These are phyloP conservation scores for Colletotrichum coccodes DNA, from an alignment of 2,329 filamentous ascomycete genomes.

Conservation along the genomic window DNA sequence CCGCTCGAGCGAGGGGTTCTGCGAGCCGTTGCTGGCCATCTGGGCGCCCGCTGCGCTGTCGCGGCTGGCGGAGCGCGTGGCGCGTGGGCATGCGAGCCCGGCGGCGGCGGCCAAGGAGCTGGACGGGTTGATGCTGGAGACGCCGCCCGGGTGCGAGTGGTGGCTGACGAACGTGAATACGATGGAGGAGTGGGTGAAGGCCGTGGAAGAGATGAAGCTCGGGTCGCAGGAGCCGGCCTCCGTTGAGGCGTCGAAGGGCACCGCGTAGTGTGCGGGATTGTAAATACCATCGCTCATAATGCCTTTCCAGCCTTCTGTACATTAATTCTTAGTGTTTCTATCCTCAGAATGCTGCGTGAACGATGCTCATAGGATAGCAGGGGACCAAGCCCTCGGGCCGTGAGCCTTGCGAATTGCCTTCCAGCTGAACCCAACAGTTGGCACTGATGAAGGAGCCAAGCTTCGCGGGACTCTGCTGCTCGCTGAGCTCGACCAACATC, in stretches of 20 bases:
- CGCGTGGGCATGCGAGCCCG: slow-evolving; percentile 28
- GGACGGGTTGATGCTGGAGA: slow-evolving; percentile 5
- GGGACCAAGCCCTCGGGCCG: neutral
- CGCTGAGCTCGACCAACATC: neutral
- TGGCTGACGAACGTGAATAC: slow-evolving; percentile 28
- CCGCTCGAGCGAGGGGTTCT: slow-evolving; percentile 39
- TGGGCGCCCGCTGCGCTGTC: slow-evolving; percentile 45
- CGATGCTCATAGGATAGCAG: neutral
- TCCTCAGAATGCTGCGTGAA: neutral
- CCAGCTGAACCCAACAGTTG: slow-evolving; percentile 3
- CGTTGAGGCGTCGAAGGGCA: neutral
- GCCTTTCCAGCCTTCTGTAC: neutral
- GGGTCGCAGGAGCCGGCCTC: neutral
- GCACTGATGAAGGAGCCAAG: neutral
- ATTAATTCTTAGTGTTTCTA: neutral
- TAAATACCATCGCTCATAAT: neutral
- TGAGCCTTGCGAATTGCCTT: neutral
- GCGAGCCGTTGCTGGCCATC: slow-evolving; percentile 47
- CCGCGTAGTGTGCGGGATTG: neutral
- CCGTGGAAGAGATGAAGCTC: slow-evolving; percentile 20
- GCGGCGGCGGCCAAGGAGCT: slow-evolving; percentile 16
- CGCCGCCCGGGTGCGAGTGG: slow-evolving; percentile 12
- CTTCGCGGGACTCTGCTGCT: slow-evolving; percentile 7
- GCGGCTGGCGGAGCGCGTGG: slow-evolving; percentile 33
- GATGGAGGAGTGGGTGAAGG: slow-evolving; percentile 21